Evolutionary conservation across 495 filamentous ascomycete species (phyloP).

Genomic region (Penicillium silybi): DNA sequence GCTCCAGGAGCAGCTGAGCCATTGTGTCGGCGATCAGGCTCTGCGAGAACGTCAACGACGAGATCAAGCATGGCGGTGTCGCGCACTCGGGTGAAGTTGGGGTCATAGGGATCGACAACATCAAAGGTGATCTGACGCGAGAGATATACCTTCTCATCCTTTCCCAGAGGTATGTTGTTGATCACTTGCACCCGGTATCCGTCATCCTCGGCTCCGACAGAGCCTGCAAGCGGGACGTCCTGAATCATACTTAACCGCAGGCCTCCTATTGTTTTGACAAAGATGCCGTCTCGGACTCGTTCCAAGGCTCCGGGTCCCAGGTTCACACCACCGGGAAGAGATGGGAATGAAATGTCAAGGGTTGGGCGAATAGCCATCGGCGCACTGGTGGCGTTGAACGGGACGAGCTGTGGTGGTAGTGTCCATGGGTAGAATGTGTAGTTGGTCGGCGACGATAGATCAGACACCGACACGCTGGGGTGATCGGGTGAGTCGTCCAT

Average conservation of each 20-base stretch:
- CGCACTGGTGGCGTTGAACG: conserved; percentile 67
- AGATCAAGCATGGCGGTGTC: conserved; percentile 72
- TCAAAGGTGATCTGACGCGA: conserved; percentile 70
- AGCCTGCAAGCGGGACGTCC: conserved; percentile 46
- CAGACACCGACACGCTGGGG: conserved; percentile 52
- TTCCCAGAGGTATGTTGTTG: conserved; percentile 75
- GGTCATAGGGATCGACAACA: conserved; percentile 67
- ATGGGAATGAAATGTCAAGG: conserved; percentile 78
- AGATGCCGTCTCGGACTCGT: conserved; percentile 66
- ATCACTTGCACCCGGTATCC: conserved; percentile 72
- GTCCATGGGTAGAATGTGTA: conserved; percentile 94
- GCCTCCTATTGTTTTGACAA: conserved; percentile 74
- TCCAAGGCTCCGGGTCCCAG: conserved; percentile 53
- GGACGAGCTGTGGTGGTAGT: conserved; percentile 68
- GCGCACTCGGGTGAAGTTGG: conserved; percentile 73
- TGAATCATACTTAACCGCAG: conserved; percentile 76
- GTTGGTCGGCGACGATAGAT: conserved; percentile 63
- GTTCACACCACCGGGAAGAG: conserved; percentile 51
- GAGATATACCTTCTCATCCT: conserved; percentile 86
- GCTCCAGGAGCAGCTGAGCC: conserved; percentile 34
- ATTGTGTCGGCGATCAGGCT: conserved; percentile 35
- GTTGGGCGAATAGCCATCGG: conserved; percentile 58
- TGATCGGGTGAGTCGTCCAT: conserved; percentile 48
- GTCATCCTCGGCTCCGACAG: conserved; percentile 27
- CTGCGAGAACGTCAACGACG: conserved; percentile 54